Percentiles rank a stretch among this genome's conserved stretches.
These are phyloP conservation scores for Aspergillus leporis DNA, from an alignment of 495 filamentous ascomycete species.

Conservation along the genomic window DNA sequence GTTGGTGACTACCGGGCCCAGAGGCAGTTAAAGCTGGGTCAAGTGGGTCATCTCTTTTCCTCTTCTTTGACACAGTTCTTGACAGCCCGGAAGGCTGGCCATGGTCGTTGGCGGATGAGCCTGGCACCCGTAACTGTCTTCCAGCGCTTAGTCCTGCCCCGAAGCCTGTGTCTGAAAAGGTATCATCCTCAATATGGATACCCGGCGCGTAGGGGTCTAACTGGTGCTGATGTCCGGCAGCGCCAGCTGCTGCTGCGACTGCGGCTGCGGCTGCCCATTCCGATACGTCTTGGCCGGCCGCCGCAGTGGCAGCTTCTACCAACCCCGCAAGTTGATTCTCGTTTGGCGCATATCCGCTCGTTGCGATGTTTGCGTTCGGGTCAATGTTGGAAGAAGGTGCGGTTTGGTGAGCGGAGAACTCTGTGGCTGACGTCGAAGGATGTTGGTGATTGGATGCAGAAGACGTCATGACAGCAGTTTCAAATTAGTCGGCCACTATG, in stretches of 20 bases:
- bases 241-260: conserved; percentile 38
- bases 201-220: conserved; percentile 42
- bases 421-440: conserved; percentile 30
- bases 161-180: conserved; percentile 42
- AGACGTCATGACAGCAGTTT: conserved; percentile 30
- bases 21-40: conserved; percentile 42
- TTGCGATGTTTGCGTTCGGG: conserved; percentile 31
- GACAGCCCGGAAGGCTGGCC: conserved; percentile 74
- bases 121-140: conserved; percentile 32
- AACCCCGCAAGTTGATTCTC: conserved; percentile 54
- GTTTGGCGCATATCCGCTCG: conserved; percentile 39
- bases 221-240: conserved; percentile 41
- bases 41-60: conserved; percentile 47
- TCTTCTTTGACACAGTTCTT: conserved; percentile 42
- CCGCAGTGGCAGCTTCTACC: conserved; percentile 54
- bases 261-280: conserved; percentile 43
- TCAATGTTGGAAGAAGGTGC: conserved; percentile 35
- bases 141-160: conserved; percentile 27
- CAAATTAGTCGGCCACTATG: background rate
- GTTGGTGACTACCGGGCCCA: conserved; percentile 27
- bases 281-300: conserved; percentile 51
- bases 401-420: conserved; percentile 27
- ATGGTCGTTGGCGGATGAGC: conserved; percentile 57
- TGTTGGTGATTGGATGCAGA: conserved; percentile 35
- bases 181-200: conserved; percentile 44